A percentile compares a stretch with the other conserved stretches of the same genome.
Conservation (phyloP, 305 asterid species). For the Solanum chacoense region DNA sequence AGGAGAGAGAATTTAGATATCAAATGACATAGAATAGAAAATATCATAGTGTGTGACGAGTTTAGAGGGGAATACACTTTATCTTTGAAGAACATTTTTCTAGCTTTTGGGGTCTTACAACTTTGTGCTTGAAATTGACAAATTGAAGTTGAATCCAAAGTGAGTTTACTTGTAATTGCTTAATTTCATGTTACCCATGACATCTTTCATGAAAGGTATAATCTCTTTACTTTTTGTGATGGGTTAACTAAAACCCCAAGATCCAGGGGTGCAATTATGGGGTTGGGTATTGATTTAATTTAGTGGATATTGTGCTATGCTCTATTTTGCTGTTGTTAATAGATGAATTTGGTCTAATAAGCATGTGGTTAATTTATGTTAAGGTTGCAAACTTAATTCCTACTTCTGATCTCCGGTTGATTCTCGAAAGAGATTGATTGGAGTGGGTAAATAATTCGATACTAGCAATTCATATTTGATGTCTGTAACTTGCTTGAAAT, state of each 20-base stretch:
- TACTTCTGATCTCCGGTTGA: too few relatives aligned
- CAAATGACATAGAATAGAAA: background rate
- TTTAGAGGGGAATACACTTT: background rate
- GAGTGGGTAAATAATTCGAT: too few relatives aligned
- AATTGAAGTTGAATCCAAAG: background rate
- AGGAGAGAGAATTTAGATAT: background rate
- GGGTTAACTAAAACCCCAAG: background rate
- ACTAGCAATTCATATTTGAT: too few relatives aligned
- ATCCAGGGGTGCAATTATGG: background rate
- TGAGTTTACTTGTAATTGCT: background rate
- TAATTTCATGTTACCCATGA: background rate
- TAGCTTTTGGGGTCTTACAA: background rate
- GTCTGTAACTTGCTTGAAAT: too few relatives aligned
- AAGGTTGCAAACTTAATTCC: too few relatives aligned
- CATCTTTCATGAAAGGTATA: background rate
- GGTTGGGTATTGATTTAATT: background rate
- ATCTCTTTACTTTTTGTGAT: background rate
- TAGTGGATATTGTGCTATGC: background rate
- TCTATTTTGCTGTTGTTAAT: background rate
- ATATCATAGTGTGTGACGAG: background rate
- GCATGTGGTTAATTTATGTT: too few relatives aligned
- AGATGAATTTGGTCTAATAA: too few relatives aligned
- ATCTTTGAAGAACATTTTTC: background rate
- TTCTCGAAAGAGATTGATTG: too few relatives aligned
- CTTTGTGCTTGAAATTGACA: background rate